Conservation (phyloP, 2,329 filamentous ascomycete species). For the Colletotrichum scovillei region DNA sequence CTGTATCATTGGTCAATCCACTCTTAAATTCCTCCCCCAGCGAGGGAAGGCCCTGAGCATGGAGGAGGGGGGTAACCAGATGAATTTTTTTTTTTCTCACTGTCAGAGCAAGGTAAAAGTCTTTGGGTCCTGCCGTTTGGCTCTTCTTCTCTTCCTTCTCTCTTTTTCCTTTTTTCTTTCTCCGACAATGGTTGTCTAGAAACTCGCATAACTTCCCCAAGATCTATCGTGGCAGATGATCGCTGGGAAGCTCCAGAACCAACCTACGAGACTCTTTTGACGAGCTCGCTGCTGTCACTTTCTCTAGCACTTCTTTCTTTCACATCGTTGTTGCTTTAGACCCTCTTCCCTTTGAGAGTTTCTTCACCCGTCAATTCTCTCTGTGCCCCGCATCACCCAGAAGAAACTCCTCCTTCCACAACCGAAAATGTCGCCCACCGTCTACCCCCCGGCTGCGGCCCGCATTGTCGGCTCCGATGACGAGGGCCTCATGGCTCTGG, state of each 20-base stretch:
- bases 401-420: slow-evolving; percentile 14
- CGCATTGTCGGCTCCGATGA: slow-evolving; percentile 63
- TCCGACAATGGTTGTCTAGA: slow-evolving; percentile 36
- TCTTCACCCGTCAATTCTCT: slow-evolving; percentile 21
- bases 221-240: slow-evolving; percentile 40
- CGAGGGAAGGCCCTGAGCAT: slow-evolving; percentile 4
- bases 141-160: slow-evolving; percentile 15
- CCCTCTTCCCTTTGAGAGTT: slow-evolving; percentile 19
- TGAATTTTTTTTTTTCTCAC: slow-evolving; percentile 27
- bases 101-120: slow-evolving; percentile 34
- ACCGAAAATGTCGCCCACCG: slow-evolving; percentile 46
- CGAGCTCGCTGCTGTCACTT: slow-evolving; percentile 34
- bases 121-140: slow-evolving; percentile 28
- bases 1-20: slow-evolving; percentile 34
- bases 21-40: not conserved
- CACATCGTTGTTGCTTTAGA: slow-evolving; percentile 11
- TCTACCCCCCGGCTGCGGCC: slow-evolving; percentile 69
- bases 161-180: slow-evolving; percentile 34
- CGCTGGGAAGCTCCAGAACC: slow-evolving; percentile 37
- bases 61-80: slow-evolving; percentile 22
- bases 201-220: slow-evolving; percentile 35
- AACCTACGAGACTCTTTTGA: slow-evolving; percentile 33
- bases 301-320: slow-evolving; percentile 14
- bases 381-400: slow-evolving; percentile 24
- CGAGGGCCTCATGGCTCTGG: slow-evolving; percentile 81